phyloP scores from a whole-genome alignment of 441 rosid genomes.

The Arabidopsis lyrata region DNA sequence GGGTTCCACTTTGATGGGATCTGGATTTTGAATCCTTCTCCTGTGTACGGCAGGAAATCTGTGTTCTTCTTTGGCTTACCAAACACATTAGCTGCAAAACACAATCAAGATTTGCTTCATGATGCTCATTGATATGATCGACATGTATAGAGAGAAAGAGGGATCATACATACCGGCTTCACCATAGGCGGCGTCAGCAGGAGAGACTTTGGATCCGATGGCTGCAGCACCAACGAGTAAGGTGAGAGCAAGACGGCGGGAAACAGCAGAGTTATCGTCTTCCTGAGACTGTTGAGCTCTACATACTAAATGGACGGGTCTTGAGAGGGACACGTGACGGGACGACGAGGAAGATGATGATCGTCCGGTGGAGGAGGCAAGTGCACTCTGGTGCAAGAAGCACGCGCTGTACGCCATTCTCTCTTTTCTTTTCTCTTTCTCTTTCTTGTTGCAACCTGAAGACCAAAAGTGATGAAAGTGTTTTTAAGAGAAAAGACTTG shows the following conservation, averaged over 20 bases:
- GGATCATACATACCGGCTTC: conserved; percentile 65
- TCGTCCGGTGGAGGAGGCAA: conserved; percentile 48
- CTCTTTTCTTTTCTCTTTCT: not conserved
- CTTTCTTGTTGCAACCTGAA: conserved; percentile 25
- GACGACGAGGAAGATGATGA: conserved; percentile 46
- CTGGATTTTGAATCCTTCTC: conserved; percentile 72
- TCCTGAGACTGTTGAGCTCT: conserved; percentile 60
- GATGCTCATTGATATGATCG: conserved; percentile 19
- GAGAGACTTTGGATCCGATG: conserved; percentile 77
- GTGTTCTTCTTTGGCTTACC: conserved; percentile 91
- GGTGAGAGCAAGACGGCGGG: conserved; percentile 86
- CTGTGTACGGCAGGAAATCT: conserved; percentile 69
- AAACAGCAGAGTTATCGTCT: conserved; percentile 48
- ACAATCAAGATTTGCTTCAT: conserved; percentile 5
- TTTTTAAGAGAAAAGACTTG: conserved; percentile 15
- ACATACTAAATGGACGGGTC: conserved; percentile 59
- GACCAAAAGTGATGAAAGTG: conserved; percentile 21
- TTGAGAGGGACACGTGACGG: conserved; percentile 50
- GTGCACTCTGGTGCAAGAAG: conserved; percentile 77
- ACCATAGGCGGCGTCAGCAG: conserved; percentile 97
- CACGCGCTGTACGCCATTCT: conserved; percentile 75
- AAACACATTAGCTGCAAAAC: conserved; percentile 86
- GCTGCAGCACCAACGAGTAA: conserved; percentile 81
- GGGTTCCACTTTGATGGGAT: conserved; percentile 95
- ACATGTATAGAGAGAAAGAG: not conserved